Evolutionary conservation across 1,139 yeast genomes (phyloP).

Genomic region (Scheffersomyces quercinus): DNA sequence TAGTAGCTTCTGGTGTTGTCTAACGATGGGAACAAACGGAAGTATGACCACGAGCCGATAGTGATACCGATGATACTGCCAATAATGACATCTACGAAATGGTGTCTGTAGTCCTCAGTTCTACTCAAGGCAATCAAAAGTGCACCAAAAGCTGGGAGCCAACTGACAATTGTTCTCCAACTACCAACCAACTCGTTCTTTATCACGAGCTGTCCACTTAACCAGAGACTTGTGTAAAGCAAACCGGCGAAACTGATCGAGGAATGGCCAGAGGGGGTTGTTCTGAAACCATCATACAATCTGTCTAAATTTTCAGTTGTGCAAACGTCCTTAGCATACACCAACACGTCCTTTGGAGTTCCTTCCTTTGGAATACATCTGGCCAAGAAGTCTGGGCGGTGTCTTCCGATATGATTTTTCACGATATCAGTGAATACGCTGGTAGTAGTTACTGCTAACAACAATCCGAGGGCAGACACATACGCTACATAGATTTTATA

Average conservation of each 20-base stretch:
- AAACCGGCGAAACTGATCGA: constrained; percentile 67
- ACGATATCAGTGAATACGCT: constrained; percentile 51
- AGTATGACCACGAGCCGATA: constrained; percentile 40
- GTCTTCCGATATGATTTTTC: constrained; percentile 74
- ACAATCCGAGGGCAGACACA: constrained; percentile 41
- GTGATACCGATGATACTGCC: constrained; percentile 57
- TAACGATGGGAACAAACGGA: constrained; percentile 36
- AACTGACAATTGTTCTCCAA: constrained; percentile 51
- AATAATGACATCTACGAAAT: constrained; percentile 63
- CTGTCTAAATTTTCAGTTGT: constrained; percentile 45
- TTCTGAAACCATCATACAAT: constrained; percentile 69
- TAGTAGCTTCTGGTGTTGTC: constrained; percentile 19
- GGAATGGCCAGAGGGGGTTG: constrained; percentile 81
- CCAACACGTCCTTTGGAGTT: constrained; percentile 48
- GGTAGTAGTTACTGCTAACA: constrained; percentile 39
- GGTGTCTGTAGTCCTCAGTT: constrained; percentile 80
- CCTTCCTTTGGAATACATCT: constrained; percentile 62
- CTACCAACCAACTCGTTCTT: constrained; percentile 43
- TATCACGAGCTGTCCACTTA: constrained; percentile 58
- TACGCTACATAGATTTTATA: constrained; percentile 41
- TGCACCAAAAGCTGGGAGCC: constrained; percentile 54
- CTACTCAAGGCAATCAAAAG: constrained; percentile 66
- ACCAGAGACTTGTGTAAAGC: constrained; percentile 62
- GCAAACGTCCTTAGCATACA: constrained; percentile 61
- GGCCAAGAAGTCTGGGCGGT: constrained; percentile 75